phyloP scores from a whole-genome alignment of 495 filamentous ascomycete genomes.

The Neurospora hispaniola region DNA sequence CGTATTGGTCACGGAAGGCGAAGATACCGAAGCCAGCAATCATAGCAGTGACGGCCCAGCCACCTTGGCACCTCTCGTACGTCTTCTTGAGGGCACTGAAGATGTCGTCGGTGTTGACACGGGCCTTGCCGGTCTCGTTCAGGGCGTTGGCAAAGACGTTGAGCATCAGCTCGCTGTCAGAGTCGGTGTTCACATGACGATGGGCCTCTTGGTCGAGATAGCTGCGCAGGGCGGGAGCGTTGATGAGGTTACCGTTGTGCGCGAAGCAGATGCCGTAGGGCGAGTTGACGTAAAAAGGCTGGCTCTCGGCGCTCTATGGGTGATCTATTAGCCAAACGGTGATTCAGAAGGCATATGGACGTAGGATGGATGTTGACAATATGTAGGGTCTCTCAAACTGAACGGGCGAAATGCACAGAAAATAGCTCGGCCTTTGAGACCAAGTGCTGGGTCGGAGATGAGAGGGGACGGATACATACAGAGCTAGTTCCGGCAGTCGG shows the following conservation, averaged over 20 bases:
- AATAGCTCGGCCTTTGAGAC: neutral
- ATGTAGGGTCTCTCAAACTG: neutral
- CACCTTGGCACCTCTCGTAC: constrained; percentile 71
- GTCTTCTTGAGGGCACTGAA: constrained; percentile 66
- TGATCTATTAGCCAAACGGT: neutral
- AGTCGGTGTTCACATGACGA: constrained; percentile 94
- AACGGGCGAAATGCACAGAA: neutral
- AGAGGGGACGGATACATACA: constrained; percentile 10
- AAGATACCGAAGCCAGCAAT: constrained; percentile 87
- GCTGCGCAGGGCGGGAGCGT: constrained; percentile 65
- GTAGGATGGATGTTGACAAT: neutral
- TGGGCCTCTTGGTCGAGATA: constrained; percentile 84
- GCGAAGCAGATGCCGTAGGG: constrained; percentile 62
- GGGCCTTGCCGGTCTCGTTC: constrained; percentile 90
- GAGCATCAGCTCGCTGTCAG: constrained; percentile 88
- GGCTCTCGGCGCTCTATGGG: constrained; percentile 53
- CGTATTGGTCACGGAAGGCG: constrained; percentile 75
- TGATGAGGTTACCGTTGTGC: constrained; percentile 87
- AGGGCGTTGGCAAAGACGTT: constrained; percentile 93
- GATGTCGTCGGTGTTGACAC: constrained; percentile 84
- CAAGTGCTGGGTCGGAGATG: neutral
- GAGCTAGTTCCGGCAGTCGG: constrained; percentile 84
- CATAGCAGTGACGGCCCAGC: constrained; percentile 72
- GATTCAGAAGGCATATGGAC: neutral
- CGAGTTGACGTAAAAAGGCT: constrained; percentile 90